Evolutionary conservation across 768 basidiomycete genomes (phyloP), one percentile per base, ranked within the genome.

Genomic region (Collybia sp.): DNA sequence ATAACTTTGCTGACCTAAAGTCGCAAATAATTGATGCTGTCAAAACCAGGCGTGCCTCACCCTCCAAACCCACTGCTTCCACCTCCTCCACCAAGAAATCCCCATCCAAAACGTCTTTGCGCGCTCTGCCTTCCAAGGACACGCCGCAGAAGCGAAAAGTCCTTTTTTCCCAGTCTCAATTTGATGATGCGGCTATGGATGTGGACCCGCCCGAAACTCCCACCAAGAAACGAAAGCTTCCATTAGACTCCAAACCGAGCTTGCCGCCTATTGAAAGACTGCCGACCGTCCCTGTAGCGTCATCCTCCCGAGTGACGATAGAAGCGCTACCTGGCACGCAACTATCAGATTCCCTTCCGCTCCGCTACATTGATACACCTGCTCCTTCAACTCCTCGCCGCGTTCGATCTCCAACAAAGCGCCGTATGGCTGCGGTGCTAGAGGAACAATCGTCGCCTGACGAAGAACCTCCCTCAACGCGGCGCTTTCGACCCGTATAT

Each of bases 401-500:
- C 42, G 47, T 40, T 3, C 56, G 42, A 43, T 50, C 42, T 35
- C 30, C 53, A 20, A 55, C 53, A 32, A 20, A 33, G 6, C 42
- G 38, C 2, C 16, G 41, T 12, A 37, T 43, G 12, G 41, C 50
- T 37, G 43, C 38, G 9, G 50, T 53, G 0, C 43, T 46, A 10
- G 18, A 50, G 17, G 20, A 43, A n/a, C 50, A 53, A 16, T 47
- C 54, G 19, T 52, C 59, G 15, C 58, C 39, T 30, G 63, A 51
- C 35, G 57, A 57, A 40, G 54, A 39, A 2, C 43, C 48, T 1
- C 42, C 40, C 8, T 50, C 55, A n/a, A 60, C 59, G 25, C 65
- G 69, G 5, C 71, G 75, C 6, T 78, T 76, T 52, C 65, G 72
- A 9, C 70, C 76, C 6, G 65, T 77, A 12, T 79, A 77, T 58